Conservation (phyloP, 2,329 filamentous ascomycete species). For the Cladobotryum protrusum region DNA sequence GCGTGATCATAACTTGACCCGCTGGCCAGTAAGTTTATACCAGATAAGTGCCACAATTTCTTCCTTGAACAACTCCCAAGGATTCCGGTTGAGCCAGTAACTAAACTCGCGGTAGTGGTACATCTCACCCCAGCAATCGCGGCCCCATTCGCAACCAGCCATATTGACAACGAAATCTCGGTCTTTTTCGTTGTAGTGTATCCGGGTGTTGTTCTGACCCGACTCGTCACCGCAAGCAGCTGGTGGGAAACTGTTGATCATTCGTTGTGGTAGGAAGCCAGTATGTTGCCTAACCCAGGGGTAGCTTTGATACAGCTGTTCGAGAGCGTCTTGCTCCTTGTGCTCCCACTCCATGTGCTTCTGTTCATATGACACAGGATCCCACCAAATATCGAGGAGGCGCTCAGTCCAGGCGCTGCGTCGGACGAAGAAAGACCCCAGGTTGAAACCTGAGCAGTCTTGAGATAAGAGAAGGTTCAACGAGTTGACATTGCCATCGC, state of each 20-base stretch:
- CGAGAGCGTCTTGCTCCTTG: constrained; percentile 93
- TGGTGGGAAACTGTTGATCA: constrained; percentile 88
- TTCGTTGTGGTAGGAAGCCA: constrained; percentile 83
- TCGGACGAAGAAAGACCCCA: constrained; percentile 89
- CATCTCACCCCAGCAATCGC: constrained; percentile 98
- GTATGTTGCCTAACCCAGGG: constrained; percentile 88
- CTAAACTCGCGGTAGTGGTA: constrained; percentile 90
- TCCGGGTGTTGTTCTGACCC: constrained; percentile 59
- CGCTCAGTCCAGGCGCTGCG: constrained; percentile 86
- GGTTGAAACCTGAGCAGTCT: constrained; percentile 92
- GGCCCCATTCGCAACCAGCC: constrained; percentile 94
- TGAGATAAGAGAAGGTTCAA: constrained; percentile 87
- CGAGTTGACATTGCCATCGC: constrained; percentile 70
- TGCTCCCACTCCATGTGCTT: constrained; percentile 99
- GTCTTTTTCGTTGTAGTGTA: constrained; percentile 82
- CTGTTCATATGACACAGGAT: constrained; percentile 94
- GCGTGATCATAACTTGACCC: constrained; percentile 46
- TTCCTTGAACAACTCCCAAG: constrained; percentile 72
- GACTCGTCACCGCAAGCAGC: constrained; percentile 75
- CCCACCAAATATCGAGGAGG: constrained; percentile 95
- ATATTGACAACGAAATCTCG: constrained; percentile 96
- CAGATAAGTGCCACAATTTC: constrained; percentile 55
- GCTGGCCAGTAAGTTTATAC: constrained; percentile 57
- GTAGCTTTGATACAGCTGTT: constrained; percentile 85
- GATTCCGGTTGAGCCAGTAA: constrained; percentile 78